A percentile compares a stretch with the other conserved stretches of the same genome.
Evolutionary conservation across 495 filamentous ascomycete genomes (phyloP).

Genomic region (Penicillium fimorum): DNA sequence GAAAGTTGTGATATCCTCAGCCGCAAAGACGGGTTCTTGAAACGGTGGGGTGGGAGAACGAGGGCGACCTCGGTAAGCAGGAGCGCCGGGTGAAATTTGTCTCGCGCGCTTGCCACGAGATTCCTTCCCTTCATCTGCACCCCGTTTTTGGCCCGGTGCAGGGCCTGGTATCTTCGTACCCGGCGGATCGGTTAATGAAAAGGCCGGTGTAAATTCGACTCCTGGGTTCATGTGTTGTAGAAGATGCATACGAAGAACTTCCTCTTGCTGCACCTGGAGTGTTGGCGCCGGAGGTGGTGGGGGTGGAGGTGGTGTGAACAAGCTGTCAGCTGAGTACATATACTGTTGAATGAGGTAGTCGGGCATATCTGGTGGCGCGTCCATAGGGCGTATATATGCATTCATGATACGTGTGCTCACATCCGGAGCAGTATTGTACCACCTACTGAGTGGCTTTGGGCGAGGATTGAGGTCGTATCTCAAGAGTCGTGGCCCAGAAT

Average conservation of each 20-base stretch:
- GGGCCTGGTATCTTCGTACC: background rate
- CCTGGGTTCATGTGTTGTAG: background rate
- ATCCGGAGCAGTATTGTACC: conserved; percentile 17
- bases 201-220: background rate
- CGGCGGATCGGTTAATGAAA: background rate
- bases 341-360: conserved; percentile 24
- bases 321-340: conserved; percentile 11
- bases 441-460: conserved; percentile 29
- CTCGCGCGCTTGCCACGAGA: background rate
- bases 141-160: background rate
- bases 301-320: background rate
- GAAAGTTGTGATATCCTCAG: background rate
- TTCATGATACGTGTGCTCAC: background rate
- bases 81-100: conserved; percentile 4
- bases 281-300: background rate
- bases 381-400: conserved; percentile 15
- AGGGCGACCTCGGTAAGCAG: background rate
- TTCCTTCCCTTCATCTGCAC: background rate
- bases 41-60: background rate
- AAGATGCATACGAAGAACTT: background rate
- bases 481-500: conserved; percentile 40
- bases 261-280: background rate
- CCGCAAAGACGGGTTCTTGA: conserved; percentile 3
- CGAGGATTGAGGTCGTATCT: conserved; percentile 17
- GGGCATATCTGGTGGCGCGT: conserved; percentile 13